A percentile compares a stretch with the other conserved stretches of the same genome.
These are phyloP conservation scores for Trichosporon asahii DNA, from an alignment of 1,284 basidiomycete genomes.

Conservation along the genomic window DNA sequence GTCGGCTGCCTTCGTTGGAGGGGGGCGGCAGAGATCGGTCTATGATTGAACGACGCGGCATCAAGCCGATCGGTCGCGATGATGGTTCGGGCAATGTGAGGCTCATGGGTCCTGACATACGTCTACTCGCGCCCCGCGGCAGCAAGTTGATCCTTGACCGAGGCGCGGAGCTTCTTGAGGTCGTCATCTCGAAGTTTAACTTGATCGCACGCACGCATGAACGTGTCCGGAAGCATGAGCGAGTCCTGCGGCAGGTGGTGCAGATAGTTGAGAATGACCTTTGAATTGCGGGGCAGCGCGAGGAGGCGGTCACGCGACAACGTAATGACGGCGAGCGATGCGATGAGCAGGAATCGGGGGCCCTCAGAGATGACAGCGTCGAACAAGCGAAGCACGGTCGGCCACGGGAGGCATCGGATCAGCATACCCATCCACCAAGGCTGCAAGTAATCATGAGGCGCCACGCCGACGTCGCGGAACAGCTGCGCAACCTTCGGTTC, in stretches of 20 bases:
- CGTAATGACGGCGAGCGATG: constrained; percentile 68
- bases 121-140: neutral
- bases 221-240: constrained; percentile 45
- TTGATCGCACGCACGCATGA: constrained; percentile 44
- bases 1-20: neutral
- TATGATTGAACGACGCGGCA: neutral
- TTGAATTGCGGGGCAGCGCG: constrained; percentile 26
- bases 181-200: constrained; percentile 48
- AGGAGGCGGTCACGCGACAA: constrained; percentile 43
- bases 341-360: constrained; percentile 71
- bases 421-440: constrained; percentile 58
- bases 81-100: neutral
- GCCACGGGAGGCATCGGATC: constrained; percentile 69
- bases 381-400: constrained; percentile 74
- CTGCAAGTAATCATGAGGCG: constrained; percentile 54
- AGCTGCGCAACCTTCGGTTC: constrained; percentile 66
- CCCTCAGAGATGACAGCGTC: constrained; percentile 88
- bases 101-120: neutral
- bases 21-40: neutral
- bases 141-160: constrained; percentile 40
- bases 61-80: neutral
- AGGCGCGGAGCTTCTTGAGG: constrained; percentile 36
- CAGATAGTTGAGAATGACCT: constrained; percentile 40
- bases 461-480: constrained; percentile 49
- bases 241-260: constrained; percentile 43